Conservation (phyloP, 1,284 basidiomycete species). For the Ustilago cynodontis region DNA sequence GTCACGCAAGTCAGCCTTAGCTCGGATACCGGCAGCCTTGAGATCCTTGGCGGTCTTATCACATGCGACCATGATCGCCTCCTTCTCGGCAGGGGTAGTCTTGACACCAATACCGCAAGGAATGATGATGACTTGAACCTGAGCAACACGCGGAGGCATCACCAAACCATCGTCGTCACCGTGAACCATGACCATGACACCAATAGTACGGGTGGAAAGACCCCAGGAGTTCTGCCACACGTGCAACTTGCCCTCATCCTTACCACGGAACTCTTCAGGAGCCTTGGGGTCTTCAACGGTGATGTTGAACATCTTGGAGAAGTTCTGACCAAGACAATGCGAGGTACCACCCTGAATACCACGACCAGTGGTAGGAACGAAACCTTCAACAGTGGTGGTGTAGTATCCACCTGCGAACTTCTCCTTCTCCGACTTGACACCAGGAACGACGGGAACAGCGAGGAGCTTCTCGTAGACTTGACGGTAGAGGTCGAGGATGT, state of each 20-base stretch:
- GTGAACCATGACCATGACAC: constrained; percentile 99
- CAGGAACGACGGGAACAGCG: constrained; percentile 95
- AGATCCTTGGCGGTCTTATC: constrained; percentile 74
- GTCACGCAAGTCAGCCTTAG: constrained; percentile 91
- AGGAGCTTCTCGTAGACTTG: constrained; percentile 97
- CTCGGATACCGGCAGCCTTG: constrained; percentile 79
- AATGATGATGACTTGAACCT: constrained; percentile 89
- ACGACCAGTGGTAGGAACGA: constrained; percentile 95
- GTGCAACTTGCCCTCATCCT: constrained; percentile 75
- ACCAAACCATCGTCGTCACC: constrained; percentile 98
- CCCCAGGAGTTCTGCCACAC: constrained; percentile 99
- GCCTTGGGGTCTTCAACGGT: constrained; percentile 82
- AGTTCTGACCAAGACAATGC: constrained; percentile 98
- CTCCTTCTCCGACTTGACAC: constrained; percentile 98
- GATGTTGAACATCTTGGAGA: constrained; percentile 99
- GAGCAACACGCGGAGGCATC: constrained; percentile 93
- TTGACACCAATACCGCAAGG: constrained; percentile 85
- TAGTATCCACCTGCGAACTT: constrained; percentile 98
- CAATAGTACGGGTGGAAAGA: constrained; percentile 92
- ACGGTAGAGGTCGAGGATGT: constrained; percentile 96
- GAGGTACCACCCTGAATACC: constrained; percentile 99
- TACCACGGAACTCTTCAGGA: constrained; percentile 63
- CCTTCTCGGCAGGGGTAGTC: constrained; percentile 73
- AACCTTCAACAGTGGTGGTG: constrained; percentile 98
- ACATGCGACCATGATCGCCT: constrained; percentile 80